A percentile compares a stretch with the other conserved stretches of the same genome.
Evolutionary conservation across 441 rosid genomes (phyloP).

Genomic region (Populus trichocarpa): DNA sequence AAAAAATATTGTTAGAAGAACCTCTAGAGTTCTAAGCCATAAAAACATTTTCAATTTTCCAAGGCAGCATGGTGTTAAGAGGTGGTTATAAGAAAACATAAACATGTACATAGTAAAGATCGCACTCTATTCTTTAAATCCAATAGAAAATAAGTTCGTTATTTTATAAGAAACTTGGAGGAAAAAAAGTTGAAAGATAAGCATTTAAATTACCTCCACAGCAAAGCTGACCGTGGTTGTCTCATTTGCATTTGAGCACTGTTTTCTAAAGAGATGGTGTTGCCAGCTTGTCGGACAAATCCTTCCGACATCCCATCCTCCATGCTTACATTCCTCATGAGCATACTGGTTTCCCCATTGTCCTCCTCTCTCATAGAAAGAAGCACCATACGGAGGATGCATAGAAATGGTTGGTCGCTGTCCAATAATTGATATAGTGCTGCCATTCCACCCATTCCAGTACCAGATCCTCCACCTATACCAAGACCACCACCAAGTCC

Average conservation of each 20-base stretch:
- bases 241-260: slow-evolving; percentile 56
- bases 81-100: not conserved
- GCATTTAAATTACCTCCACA: slow-evolving; percentile 81
- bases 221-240: slow-evolving; percentile 81
- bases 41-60: not conserved
- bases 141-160: not conserved
- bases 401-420: slow-evolving; percentile 99
- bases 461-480: slow-evolving; percentile 99
- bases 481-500: slow-evolving; percentile 99
- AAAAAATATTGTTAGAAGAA: not conserved
- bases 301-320: slow-evolving; percentile 54
- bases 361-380: slow-evolving; percentile 99
- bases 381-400: slow-evolving; percentile 99
- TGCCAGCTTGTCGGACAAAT: slow-evolving; percentile 41
- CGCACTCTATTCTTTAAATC: not conserved
- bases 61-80: not conserved
- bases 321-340: slow-evolving; percentile 60
- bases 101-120: not conserved
- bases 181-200: not conserved
- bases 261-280: slow-evolving; percentile 39
- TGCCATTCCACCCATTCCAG: slow-evolving; percentile 99
- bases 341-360: slow-evolving; percentile 73
- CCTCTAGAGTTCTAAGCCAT: not conserved
- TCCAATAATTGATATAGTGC: slow-evolving; percentile 94
- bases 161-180: not conserved